These are phyloP conservation scores for Inosperma sp. DNA, from an alignment of 768 basidiomycete species.

Conservation along the genomic window DNA sequence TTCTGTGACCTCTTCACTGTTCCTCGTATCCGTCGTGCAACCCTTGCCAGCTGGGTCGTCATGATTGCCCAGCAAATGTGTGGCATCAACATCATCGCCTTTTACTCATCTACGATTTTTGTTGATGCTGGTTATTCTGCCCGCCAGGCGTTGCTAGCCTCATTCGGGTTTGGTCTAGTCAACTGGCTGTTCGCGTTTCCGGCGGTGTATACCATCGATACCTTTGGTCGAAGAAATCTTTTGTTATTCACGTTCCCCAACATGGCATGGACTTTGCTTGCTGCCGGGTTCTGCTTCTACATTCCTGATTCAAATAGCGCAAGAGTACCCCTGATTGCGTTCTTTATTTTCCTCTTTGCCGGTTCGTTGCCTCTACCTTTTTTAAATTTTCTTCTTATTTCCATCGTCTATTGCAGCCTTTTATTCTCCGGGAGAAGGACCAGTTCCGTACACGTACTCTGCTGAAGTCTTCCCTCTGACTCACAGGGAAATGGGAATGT, in stretches of 20 bases:
- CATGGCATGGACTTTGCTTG: slow-evolving; percentile 72
- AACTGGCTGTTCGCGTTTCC: slow-evolving; percentile 67
- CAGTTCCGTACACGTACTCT: slow-evolving; percentile 87
- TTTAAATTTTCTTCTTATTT: background rate
- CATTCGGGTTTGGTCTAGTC: slow-evolving; percentile 62
- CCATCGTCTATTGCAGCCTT: slow-evolving; percentile 35
- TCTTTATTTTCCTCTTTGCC: slow-evolving; percentile 42
- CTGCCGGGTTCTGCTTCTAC: slow-evolving; percentile 70
- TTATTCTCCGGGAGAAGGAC: slow-evolving; percentile 85
- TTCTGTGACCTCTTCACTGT: slow-evolving; percentile 69
- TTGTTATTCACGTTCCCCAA: slow-evolving; percentile 75
- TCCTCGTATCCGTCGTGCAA: slow-evolving; percentile 55
- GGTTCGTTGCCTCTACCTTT: slow-evolving; percentile 23
- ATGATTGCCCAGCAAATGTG: slow-evolving; percentile 81
- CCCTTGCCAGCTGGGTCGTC: slow-evolving; percentile 47
- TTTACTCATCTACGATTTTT: slow-evolving; percentile 81
- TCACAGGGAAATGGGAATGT: slow-evolving; percentile 64
- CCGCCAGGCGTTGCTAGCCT: slow-evolving; percentile 56
- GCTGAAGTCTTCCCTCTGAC: slow-evolving; percentile 90
- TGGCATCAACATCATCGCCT: slow-evolving; percentile 74
- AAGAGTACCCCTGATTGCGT: slow-evolving; percentile 39
- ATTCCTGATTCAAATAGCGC: slow-evolving; percentile 35
- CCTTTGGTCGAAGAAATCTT: slow-evolving; percentile 73
- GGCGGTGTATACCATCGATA: slow-evolving; percentile 65
- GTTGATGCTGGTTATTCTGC: slow-evolving; percentile 49